Percentiles rank a stretch among this genome's conserved stretches.
phyloP scores from a whole-genome alignment of 2,329 filamentous ascomycete species.

The Fusarium sp. region DNA sequence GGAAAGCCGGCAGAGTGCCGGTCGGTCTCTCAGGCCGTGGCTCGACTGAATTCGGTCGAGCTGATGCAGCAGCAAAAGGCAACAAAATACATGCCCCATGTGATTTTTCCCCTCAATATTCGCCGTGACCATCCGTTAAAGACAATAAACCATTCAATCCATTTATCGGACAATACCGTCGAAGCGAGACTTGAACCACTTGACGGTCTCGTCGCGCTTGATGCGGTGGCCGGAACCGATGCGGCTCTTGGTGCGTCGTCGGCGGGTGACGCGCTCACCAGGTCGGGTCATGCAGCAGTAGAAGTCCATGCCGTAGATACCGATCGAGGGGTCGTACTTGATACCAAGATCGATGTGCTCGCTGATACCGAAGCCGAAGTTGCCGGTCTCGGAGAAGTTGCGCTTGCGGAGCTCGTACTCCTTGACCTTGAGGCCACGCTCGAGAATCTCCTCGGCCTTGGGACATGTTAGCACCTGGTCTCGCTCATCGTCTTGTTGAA shows the following conservation, averaged over 20 bases:
- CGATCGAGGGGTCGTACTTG: conserved; percentile 99
- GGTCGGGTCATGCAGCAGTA: conserved; percentile 99
- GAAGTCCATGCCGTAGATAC: conserved; percentile 99
- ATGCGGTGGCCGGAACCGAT: conserved; percentile 93
- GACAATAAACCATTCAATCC: conserved; percentile 45
- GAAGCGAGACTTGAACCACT: conserved; percentile 94
- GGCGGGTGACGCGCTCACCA: conserved; percentile 96
- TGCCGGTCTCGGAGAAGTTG: conserved; percentile 99
- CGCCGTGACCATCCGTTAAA: conserved; percentile 56
- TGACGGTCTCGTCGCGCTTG: conserved; percentile 94
- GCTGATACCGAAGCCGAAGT: conserved; percentile 99
- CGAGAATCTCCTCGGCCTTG: conserved; percentile 97
- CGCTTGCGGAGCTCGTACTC: conserved; percentile 99
- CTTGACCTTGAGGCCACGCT: conserved; percentile 99
- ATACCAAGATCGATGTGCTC: conserved; percentile 99
- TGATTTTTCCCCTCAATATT: conserved; percentile 52
- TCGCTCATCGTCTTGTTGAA: neutral
- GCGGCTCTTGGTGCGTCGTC: conserved; percentile 87
- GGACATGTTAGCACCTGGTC: conserved; percentile 39
- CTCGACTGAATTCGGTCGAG: conserved; percentile 69
- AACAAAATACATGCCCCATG: conserved; percentile 56
- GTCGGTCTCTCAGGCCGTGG: conserved; percentile 80
- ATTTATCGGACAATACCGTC: conserved; percentile 98
- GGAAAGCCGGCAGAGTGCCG: conserved; percentile 72
- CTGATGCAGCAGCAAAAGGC: conserved; percentile 61